Percentiles rank a stretch among this genome's conserved stretches.
Conservation (phyloP, 176 grass and related monocot species). For the Neostapfia colusana region DNA sequence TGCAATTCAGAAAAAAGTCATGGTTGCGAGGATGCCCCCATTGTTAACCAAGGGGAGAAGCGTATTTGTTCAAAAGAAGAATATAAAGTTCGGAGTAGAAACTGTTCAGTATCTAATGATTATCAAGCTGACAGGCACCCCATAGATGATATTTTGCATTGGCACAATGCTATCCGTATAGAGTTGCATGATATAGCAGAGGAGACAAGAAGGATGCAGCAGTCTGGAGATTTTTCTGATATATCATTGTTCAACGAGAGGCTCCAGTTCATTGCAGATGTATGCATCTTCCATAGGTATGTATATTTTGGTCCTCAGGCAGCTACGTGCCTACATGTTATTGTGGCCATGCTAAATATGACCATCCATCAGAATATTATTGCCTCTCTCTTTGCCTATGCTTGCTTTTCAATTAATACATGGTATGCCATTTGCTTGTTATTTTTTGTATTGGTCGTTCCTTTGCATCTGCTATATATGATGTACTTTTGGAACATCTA, state of each 20-base stretch:
- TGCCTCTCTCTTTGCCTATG: constrained; percentile 15
- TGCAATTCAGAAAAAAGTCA: constrained; percentile 35
- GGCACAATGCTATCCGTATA: constrained; percentile 92
- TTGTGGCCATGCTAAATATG: constrained; percentile 22
- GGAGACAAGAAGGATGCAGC: constrained; percentile 79
- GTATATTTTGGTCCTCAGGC: not conserved
- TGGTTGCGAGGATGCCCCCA: constrained; percentile 23
- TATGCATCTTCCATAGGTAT: constrained; percentile 97
- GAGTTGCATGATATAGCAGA: constrained; percentile 84
- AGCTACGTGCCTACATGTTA: not conserved
- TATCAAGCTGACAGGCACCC: constrained; percentile 49
- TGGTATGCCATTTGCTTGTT: not conserved
- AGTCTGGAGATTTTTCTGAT: constrained; percentile 85
- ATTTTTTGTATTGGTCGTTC: not conserved
- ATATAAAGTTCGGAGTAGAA: constrained; percentile 55
- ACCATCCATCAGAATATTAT: not conserved
- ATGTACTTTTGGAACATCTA: not conserved
- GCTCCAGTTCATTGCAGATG: constrained; percentile 96
- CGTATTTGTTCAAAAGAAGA: constrained; percentile 42
- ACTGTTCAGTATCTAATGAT: constrained; percentile 49
- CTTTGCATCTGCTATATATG: constrained; percentile 15
- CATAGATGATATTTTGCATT: constrained; percentile 95
- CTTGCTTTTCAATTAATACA: not conserved
- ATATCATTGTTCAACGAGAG: constrained; percentile 79
- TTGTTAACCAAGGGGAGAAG: constrained; percentile 40